Evolutionary conservation across 2,329 filamentous ascomycete species (phyloP), one percentile per base, ranked within the genome.

Genomic region (Pseudogymnoascus sp.): DNA sequence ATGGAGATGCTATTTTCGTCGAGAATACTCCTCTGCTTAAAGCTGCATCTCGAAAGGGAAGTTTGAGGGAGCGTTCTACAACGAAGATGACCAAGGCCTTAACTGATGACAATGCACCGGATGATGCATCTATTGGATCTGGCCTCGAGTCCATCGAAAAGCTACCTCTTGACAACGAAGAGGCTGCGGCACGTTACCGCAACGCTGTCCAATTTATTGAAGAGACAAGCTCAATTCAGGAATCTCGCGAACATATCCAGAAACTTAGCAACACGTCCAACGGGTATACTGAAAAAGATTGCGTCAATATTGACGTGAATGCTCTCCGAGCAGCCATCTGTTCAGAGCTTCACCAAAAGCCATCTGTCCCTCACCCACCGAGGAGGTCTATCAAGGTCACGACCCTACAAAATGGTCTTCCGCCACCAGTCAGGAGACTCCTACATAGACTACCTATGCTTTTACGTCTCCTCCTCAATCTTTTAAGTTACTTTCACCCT

Each of bases 401-500:
- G 1, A 81, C 80, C 1, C 72, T 83, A 1, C 73, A 78, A 59
- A 78, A 78, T 33, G 70, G 78, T 10, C 74, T 73, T 2, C 72
- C 76, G 53, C 78, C 77, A 2, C 71, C 72, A 7, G 66, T 79
- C 26, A 75, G 77, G 56, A 69, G 68, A 10, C 79, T 82, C 64
- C 60, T 82, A 22, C 81, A 83, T 68, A 75, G 80, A 8, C 69
- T 82, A 4, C 81, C 81, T 0, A 76, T 83, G 61, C 73, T 83
- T 2, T 74, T 80, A 6, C 76, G 81, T 14, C 65, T 80, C 0
- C 75, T 82, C 5, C 75, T 84, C 0, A 77, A 75, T 24, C 78
- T 79, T 0, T 70, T 84, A 3, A 78, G 77, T 64, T 82, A 83
- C 66, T 82, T 83, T 63, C 81, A 84, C 64, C 78, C 80, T 0